Base-by-base conservation (phyloP, 805 yeast genomes). In the Ogataea ganodermae region DNA sequence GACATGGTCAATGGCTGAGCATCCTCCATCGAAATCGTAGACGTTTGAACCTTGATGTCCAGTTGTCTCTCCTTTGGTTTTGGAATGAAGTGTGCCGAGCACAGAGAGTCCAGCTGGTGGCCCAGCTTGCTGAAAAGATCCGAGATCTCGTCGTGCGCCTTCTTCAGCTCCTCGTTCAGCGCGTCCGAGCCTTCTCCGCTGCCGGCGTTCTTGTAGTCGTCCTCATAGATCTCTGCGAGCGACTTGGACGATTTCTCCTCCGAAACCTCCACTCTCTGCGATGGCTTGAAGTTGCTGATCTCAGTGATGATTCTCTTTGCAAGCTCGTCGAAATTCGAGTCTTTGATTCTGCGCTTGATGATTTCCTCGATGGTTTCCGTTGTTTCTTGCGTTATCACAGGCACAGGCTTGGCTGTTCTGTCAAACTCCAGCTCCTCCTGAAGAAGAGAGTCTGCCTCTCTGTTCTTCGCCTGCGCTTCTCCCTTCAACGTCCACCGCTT, bases 401-500 rank as follows among this genome's bases (percentile, higher is more conserved):
- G 99, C 4, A 90, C 97, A 0, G 99, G 97, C 60, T 92, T 92
- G 7, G 97, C 83, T 6, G 90, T 88, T 60, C 98, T 79, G 59
- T 92, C 99, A 61, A 92, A 94, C 56, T 90, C 95, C 45, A 92
- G 71, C 35, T 79, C 89, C 58, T 87, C 96, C 35, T 83, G 84
- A 48, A 94, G 67, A 32, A 94, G 72, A 1, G 97, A 84, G 70
- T 94, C 97, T 36, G 74, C 73, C 6, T 96, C 96, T 62, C 99
- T 78, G 55, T 84, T 86, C 52, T 78, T 81, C 1, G 90, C 87
- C 48, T 79, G 78, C 1, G 89, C 90, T 69, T 94, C 99, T 69
- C 99, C 99, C 59, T 83, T 86, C 80, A 92, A 76, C 6, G 96
- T 82, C 99, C 99, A 92, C 59, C 82, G 83, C 71, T 94, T 92